Base-by-base conservation (phyloP, 164 flowering plant genomes). In the Chimonanthus praecox region DNA sequence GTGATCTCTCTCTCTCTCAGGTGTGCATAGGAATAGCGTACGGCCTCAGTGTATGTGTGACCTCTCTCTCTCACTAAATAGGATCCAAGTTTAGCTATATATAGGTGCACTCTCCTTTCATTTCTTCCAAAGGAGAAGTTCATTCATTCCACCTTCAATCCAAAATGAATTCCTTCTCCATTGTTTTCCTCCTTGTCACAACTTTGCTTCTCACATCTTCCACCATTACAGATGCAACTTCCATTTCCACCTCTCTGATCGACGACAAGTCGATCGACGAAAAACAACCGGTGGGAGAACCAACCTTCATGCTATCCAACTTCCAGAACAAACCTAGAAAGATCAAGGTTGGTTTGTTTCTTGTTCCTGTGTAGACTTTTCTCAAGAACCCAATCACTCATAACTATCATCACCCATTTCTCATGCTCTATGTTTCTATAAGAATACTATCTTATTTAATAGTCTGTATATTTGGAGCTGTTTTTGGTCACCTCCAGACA, bases 111-210 rank as follows among this genome's bases (percentile, higher is more conserved):
- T 54, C 11, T 54, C 60, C 60, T 11, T 54, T 54, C 60, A 54
- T 54, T 54, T 54, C 16, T 54, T 10, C 60, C 16, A 13, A 13
- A 54, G 60, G 2, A 54, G 60, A 13, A 54, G 60, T 3, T 54
- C 5, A 54, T 11, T 11, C 60, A 80, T 33, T 33, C 2, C 13
- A 54, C 16, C 60, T 54, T 10, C 54, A 21, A 64, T 67, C 60
- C 54, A 77, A n/a, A 74, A 85, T 85, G 88, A 83, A 72, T 73
- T 54, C 79, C 68, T 64, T 46, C 60, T 72, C 47, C 50, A 45
- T 77, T 64, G 71, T 73, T 71, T 75, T 81, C 68, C 66, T 85
- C 47, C 77, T 84, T 47, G 49, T 77, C 45, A 61, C 78, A 47
- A 18, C 65, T 47, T 69, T 81, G 2, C 74, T 68, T 64, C 60